Evolutionary conservation across 345 rosid genomes (phyloP).

Genomic region (Corchorus capsularis): DNA sequence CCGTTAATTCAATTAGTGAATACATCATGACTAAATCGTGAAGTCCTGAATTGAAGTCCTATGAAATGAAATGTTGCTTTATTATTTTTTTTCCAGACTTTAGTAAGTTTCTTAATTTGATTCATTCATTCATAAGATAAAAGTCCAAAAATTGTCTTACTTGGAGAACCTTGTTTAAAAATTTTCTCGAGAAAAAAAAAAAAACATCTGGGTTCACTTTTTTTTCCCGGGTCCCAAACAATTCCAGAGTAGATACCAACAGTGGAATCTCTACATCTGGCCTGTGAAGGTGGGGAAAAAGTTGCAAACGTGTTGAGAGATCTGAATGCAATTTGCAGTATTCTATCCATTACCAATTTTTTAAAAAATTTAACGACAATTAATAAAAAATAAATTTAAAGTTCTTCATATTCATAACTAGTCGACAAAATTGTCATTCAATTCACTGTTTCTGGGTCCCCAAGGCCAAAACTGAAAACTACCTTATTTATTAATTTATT

Average conservation of each 20-base stretch:
- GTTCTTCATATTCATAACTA: too few relatives aligned
- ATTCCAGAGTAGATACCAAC: neutral
- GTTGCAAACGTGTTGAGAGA: neutral
- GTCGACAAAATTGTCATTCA: neutral
- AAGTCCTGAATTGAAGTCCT: too few relatives aligned
- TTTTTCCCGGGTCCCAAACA: neutral
- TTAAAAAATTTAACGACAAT: neutral
- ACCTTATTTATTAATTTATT: neutral
- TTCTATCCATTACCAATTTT: neutral
- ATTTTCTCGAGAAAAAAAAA: too few relatives aligned
- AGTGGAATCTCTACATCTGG: constrained; percentile 5
- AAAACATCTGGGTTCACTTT: neutral
- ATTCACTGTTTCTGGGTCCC: neutral
- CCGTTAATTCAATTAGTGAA: too few relatives aligned
- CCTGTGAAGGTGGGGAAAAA: neutral
- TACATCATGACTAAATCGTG: too few relatives aligned
- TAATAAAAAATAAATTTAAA: too few relatives aligned
- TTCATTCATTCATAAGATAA: too few relatives aligned
- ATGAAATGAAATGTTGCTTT: too few relatives aligned
- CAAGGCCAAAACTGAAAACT: neutral
- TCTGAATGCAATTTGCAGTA: neutral
- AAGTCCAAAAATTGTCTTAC: too few relatives aligned
- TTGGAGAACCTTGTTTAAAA: too few relatives aligned
- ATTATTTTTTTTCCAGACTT: too few relatives aligned
- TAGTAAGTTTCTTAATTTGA: too few relatives aligned